Base-by-base conservation (phyloP, 1,284 basidiomycete species). In the Apiotrichum domesticum region DNA sequence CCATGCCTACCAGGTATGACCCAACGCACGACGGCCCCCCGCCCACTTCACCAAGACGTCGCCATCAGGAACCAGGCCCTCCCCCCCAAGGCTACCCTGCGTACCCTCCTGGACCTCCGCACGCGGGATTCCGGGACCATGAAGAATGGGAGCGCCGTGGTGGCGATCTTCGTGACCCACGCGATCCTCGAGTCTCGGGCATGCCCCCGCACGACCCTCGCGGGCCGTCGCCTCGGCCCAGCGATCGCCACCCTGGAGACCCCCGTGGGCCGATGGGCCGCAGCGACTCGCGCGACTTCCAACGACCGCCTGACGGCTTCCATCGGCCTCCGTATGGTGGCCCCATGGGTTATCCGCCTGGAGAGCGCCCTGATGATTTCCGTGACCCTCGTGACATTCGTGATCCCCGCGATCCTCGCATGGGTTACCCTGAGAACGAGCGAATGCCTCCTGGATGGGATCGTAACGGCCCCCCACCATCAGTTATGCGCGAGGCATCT, bases 81-180 rank as follows among this genome's bases (percentile, higher is more conserved):
- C 56, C 57, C 34, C 62, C 62, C 29, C 55, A 57, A 37, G 63
- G 62, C 3, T 66, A 65, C 46, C 57, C 62, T 4, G 51, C 43
- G 6, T 64, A 63, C 53, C 63, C 60, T 13, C 41, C 58, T 35
- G 47, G 35, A 14, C 41, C 41, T n/a, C 64, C 57, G 5, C 58
- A 54, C 37, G 56, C 54, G 43, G 62, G 63, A 6, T 59, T 57
- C 33, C 54, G 56, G 29, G 68, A 68, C 37, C 71, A 77, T 39
- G 70, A 73, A 42, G 68, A 68, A 37, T 72, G 77, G 54, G 70
- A 73, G 48, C 65, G 69, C 6, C 68, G 69, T 13, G 76, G 75
- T n/a, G 66, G 74, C 42, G 76, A 76, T 40, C 55, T 59, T 14
- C 59, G 59, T 33, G 50, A 76, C 42, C 55, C 61, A n/a, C 59